Conservation (phyloP, 192 early-diverging fungal species). For the Dissophora ornata region DNA sequence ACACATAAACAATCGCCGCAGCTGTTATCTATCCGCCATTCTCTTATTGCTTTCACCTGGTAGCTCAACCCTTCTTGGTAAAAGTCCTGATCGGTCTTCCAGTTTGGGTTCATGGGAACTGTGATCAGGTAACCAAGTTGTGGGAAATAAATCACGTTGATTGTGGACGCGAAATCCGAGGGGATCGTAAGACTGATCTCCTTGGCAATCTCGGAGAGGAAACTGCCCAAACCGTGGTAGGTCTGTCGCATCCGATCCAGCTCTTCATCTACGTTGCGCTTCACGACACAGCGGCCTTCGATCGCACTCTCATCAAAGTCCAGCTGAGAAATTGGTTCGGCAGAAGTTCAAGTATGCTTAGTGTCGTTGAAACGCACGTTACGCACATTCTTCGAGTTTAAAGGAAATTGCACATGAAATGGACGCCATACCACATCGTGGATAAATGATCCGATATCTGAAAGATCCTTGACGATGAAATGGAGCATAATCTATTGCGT, state of each 20-base stretch:
- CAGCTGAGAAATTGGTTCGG: constrained; percentile 61
- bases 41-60: constrained; percentile 57
- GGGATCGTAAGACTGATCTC: constrained; percentile 69
- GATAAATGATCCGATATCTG: constrained; percentile 65
- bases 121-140: constrained; percentile 83
- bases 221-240: constrained; percentile 73
- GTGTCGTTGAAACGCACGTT: no score
- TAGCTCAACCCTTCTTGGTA: constrained; percentile 63
- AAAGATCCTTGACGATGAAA: constrained; percentile 53
- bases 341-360: no score
- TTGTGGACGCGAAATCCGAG: constrained; percentile 55
- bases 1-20: background rate
- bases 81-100: constrained; percentile 58
- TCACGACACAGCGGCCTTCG: constrained; percentile 71
- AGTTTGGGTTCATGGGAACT: constrained; percentile 64
- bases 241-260: constrained; percentile 75
- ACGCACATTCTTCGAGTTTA: no score
- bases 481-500: constrained; percentile 45
- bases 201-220: constrained; percentile 69
- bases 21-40: no score
- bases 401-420: no score
- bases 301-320: constrained; percentile 76
- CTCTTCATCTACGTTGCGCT: constrained; percentile 62
- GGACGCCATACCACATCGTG: constrained; percentile 62
- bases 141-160: constrained; percentile 86